Evolutionary conservation across 2,329 filamentous ascomycete species (phyloP).

Genomic region (Monilinia vaccinii-corymbosi): DNA sequence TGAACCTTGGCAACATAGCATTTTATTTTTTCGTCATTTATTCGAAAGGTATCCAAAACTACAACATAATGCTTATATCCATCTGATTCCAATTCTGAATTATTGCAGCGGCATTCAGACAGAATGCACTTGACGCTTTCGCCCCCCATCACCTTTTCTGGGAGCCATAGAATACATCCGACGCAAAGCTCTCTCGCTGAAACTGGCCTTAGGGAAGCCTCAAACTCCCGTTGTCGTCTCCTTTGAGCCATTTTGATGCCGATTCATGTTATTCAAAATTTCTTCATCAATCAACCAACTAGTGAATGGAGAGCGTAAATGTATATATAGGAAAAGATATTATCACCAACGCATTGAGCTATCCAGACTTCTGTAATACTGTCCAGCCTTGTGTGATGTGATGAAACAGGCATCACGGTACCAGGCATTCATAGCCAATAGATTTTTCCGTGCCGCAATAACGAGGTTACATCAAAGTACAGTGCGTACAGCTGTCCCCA

Average conservation of each 20-base stretch:
- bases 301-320: not conserved
- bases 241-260: not conserved
- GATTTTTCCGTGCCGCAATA: not conserved
- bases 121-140: not conserved
- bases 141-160: not conserved
- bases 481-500: too few species aligned
- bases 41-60: not conserved
- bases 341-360: too few species aligned
- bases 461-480: not conserved
- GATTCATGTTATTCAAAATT: not conserved
- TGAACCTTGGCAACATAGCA: not conserved
- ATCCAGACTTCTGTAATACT: not conserved
- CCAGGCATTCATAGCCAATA: not conserved
- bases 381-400: not conserved
- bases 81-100: not conserved
- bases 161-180: not conserved
- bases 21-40: not conserved
- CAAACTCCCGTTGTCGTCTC: too few species aligned
- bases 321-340: not conserved
- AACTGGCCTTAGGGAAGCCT: not conserved
- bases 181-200: not conserved
- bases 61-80: not conserved
- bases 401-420: not conserved
- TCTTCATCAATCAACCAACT: not conserved
- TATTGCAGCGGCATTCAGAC: not conserved